Conservation (phyloP, 345 rosid species). For the Citrus sinensis region DNA sequence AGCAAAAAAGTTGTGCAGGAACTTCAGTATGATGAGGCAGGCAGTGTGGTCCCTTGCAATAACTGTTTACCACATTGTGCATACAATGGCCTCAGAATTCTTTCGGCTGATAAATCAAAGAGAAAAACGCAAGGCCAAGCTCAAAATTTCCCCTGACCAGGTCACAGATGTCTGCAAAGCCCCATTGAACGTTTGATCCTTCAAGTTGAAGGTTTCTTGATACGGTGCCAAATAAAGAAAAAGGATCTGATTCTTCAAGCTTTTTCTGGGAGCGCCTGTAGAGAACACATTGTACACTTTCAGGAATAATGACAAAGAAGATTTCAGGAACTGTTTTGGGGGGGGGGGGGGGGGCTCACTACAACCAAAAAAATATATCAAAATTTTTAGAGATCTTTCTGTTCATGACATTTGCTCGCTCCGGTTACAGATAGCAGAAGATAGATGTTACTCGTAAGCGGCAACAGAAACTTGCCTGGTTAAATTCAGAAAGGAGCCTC, state of each 20-base stretch:
- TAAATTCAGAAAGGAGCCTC: slow-evolving; percentile 85
- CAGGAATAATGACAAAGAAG: background rate
- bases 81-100: slow-evolving; percentile 16
- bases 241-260: slow-evolving; percentile 6
- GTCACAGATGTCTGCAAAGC: slow-evolving; percentile 8
- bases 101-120: slow-evolving; percentile 6
- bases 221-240: slow-evolving; percentile 12
- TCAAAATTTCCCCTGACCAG: slow-evolving; percentile 10
- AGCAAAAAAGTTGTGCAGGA: slow-evolving; percentile 4
- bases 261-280: slow-evolving; percentile 19
- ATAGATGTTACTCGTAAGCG: background rate
- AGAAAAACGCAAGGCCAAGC: slow-evolving; percentile 12
- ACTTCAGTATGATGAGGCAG: background rate
- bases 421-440: background rate
- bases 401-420: background rate
- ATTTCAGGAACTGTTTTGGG: background rate
- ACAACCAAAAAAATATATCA: background rate
- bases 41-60: slow-evolving; percentile 4
- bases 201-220: slow-evolving; percentile 7
- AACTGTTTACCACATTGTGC: background rate
- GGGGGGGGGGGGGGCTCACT: background rate
- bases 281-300: background rate
- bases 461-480: slow-evolving; percentile 22
- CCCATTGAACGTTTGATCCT: slow-evolving; percentile 10
- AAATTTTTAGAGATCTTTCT: background rate